phyloP scores from a whole-genome alignment of 163 green algal genomes.

The Volvox carteri region DNA sequence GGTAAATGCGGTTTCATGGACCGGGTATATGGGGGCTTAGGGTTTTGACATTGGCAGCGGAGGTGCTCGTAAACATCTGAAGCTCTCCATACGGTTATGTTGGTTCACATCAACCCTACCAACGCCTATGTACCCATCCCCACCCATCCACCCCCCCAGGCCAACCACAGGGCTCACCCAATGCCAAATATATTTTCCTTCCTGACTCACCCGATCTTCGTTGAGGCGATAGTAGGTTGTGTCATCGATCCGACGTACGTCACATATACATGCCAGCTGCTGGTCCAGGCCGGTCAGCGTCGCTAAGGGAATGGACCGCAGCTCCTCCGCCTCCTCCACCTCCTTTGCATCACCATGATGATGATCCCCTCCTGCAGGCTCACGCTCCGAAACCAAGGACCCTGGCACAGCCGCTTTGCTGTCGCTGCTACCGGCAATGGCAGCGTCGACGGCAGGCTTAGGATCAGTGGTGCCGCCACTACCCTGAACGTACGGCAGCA shows the following conservation, averaged over 20 bases:
- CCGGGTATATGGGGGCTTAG: too few species aligned
- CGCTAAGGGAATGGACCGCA: neutral
- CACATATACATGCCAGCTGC: slow-evolving; percentile 41
- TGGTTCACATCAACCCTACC: too few species aligned
- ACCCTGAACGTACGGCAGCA: neutral
- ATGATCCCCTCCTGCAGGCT: neutral
- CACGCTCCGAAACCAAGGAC: neutral
- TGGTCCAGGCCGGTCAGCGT: slow-evolving; percentile 7
- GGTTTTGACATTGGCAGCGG: too few species aligned
- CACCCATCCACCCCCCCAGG: too few species aligned
- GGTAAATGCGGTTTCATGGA: too few species aligned
- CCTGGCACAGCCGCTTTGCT: neutral
- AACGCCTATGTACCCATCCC: too few species aligned
- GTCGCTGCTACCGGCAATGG: neutral
- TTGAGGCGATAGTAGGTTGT: slow-evolving; percentile 45
- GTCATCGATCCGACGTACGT: slow-evolving; percentile 25
- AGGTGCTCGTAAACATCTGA: too few species aligned
- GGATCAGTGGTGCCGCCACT: neutral
- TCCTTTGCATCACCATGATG: too few species aligned
- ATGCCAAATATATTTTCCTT: too few species aligned
- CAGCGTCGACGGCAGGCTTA: neutral
- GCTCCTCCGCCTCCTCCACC: neutral
- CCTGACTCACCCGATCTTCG: slow-evolving; percentile 33
- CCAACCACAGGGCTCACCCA: too few species aligned
- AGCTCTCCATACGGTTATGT: too few species aligned